phyloP scores from a whole-genome alignment of 192 early-diverging fungal genomes.

The Coemansia sp. region DNA sequence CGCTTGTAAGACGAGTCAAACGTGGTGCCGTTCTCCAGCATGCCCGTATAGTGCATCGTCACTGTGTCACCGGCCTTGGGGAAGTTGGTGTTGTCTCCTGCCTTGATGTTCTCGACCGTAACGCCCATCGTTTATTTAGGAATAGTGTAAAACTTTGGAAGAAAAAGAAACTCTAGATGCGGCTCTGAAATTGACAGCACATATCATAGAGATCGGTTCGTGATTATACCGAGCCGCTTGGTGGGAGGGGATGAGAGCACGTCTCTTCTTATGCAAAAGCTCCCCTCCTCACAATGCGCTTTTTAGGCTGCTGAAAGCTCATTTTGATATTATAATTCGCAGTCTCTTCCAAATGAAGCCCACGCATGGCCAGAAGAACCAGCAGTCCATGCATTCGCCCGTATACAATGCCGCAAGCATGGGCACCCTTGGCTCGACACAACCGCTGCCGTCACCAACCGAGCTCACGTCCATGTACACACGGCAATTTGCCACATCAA shows the following conservation, averaged over 20 bases:
- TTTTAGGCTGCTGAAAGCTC: no score
- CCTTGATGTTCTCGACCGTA: conserved; percentile 18
- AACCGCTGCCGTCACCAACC: conserved; percentile 21
- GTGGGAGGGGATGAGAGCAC: no score
- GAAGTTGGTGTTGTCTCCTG: conserved; percentile 29
- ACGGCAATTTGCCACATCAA: conserved; percentile 47
- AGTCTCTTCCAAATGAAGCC: conserved; percentile 11
- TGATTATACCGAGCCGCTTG: no score
- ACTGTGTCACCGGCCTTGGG: conserved; percentile 66
- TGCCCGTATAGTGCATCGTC: conserved; percentile 66
- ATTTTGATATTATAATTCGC: no score
- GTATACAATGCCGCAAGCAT: conserved; percentile 24
- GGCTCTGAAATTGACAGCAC: no score
- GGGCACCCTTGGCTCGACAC: conserved; percentile 10
- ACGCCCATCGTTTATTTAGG: conserved; percentile 27
- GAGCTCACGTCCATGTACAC: conserved; percentile 52
- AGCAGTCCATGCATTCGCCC: conserved; percentile 40
- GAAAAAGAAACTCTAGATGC: not conserved
- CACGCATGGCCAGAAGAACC: conserved; percentile 6
- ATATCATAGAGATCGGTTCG: no score
- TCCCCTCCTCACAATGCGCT: no score
- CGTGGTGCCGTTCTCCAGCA: conserved; percentile 64
- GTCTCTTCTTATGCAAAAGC: no score
- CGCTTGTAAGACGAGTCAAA: conserved; percentile 91
- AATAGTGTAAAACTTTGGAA: not conserved